A percentile compares a stretch with the other conserved stretches of the same genome.
phyloP scores from a whole-genome alignment of 257 asterid genomes.

The Misopates orontium region DNA sequence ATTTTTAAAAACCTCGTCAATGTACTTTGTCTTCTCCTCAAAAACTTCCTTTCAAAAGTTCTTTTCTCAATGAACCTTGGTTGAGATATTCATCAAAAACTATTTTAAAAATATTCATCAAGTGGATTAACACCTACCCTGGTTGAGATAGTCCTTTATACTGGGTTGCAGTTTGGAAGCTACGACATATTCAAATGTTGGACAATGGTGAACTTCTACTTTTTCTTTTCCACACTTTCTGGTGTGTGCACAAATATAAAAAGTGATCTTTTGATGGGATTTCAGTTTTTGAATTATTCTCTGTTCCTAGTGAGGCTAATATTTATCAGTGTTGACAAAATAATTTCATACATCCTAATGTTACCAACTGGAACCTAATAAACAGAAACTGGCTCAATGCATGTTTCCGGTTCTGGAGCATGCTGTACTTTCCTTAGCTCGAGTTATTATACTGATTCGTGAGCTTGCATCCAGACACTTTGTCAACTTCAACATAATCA shows the following conservation, averaged over 20 bases:
- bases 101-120: too few relatives aligned
- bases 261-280: not conserved
- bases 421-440: too few relatives aligned
- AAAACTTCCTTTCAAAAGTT: too few relatives aligned
- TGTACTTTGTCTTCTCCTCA: too few relatives aligned
- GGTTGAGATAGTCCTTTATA: slow-evolving; percentile 83
- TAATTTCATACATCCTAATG: not conserved
- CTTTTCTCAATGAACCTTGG: too few relatives aligned
- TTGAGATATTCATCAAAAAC: too few relatives aligned
- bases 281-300: not conserved
- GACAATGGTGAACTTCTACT: slow-evolving; percentile 52
- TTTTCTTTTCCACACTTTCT: slow-evolving; percentile 7
- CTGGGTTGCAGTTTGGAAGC: slow-evolving; percentile 92
- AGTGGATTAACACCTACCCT: slow-evolving; percentile 89
- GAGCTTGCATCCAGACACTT: not conserved
- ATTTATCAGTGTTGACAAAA: not conserved
- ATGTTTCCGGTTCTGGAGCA: too few relatives aligned
- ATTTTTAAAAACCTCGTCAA: too few relatives aligned
- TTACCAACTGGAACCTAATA: not conserved
- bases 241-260: not conserved
- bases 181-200: slow-evolving; percentile 94
- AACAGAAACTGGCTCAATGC: too few relatives aligned
- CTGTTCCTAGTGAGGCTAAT: not conserved
- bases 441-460: too few relatives aligned
- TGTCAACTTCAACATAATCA: too few relatives aligned